These are phyloP conservation scores for Leccinum ochraceum DNA, from an alignment of 768 basidiomycete genomes.

Conservation along the genomic window DNA sequence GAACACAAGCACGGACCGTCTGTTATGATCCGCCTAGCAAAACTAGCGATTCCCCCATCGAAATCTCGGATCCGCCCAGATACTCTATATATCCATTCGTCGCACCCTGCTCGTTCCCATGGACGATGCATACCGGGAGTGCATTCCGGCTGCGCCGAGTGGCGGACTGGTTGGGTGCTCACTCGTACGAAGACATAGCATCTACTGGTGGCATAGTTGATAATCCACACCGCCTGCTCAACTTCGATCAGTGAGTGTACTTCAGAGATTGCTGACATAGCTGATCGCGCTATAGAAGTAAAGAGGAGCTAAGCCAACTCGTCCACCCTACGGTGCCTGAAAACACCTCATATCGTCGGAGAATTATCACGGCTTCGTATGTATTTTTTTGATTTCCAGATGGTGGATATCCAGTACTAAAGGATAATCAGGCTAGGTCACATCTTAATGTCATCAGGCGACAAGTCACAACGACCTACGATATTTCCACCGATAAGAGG, in stretches of 20 bases:
- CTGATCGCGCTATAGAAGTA: constrained; percentile 21
- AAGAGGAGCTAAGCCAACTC: constrained; percentile 17
- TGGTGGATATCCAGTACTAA: constrained; percentile 2
- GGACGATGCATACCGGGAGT: constrained; percentile 44
- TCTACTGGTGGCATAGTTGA: constrained; percentile 41
- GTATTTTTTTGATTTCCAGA: neutral
- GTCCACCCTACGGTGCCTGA: constrained; percentile 7
- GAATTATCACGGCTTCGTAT: constrained; percentile 44
- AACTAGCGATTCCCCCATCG: constrained; percentile 27
- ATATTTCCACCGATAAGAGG: constrained; percentile 53
- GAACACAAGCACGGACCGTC: constrained; percentile 18
- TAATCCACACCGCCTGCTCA: constrained; percentile 36
- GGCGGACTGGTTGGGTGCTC: constrained; percentile 54
- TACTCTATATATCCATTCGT: constrained; percentile 75
- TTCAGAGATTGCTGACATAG: neutral
- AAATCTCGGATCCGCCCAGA: constrained; percentile 34
- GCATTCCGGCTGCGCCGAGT: constrained; percentile 64
- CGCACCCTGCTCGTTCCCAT: constrained; percentile 48
- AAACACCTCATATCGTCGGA: constrained; percentile 6
- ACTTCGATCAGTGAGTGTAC: constrained; percentile 38
- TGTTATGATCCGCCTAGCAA: constrained; percentile 34
- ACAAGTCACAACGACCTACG: constrained; percentile 35
- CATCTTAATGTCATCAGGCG: constrained; percentile 46
- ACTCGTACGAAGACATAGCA: constrained; percentile 35
- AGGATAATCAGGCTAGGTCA: constrained; percentile 54